These are phyloP conservation scores for Wickerhamiella infanticola DNA, from an alignment of 1,139 yeast genomes.

Conservation along the genomic window DNA sequence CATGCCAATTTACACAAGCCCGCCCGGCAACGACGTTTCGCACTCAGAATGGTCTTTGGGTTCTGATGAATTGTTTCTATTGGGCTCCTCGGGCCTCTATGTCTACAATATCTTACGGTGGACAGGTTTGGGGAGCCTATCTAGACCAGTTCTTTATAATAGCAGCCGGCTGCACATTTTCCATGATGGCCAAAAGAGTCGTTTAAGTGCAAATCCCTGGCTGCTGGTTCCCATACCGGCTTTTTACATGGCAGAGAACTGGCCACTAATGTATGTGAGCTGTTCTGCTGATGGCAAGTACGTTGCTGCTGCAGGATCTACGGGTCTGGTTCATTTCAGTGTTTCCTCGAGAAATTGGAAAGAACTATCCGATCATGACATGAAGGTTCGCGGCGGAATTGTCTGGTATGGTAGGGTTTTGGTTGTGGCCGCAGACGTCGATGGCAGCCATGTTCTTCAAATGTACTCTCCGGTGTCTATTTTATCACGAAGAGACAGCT, in stretches of 20 bases:
- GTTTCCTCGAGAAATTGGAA: constrained; percentile 29
- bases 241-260: constrained; percentile 26
- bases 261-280: constrained; percentile 27
- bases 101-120: constrained; percentile 12
- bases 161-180: constrained; percentile 26
- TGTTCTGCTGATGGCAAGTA: constrained; percentile 28
- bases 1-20: constrained; percentile 6
- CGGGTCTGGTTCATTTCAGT: constrained; percentile 29
- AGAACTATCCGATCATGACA: constrained; percentile 25
- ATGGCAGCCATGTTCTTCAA: constrained; percentile 20
- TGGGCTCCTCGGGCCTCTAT: constrained; percentile 9
- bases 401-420: constrained; percentile 28
- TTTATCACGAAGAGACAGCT: background rate
- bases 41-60: constrained; percentile 6
- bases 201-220: constrained; percentile 28
- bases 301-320: constrained; percentile 29
- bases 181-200: constrained; percentile 27
- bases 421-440: constrained; percentile 24
- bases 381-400: constrained; percentile 29
- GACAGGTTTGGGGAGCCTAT: constrained; percentile 9
- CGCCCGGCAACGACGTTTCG: background rate
- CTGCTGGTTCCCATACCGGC: constrained; percentile 26
- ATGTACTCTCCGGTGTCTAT: constrained; percentile 22
- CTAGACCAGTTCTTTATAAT: constrained; percentile 23
- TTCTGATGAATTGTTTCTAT: constrained; percentile 6